Conservation (phyloP, 345 rosid genomes). For the Murraya koenigii region DNA sequence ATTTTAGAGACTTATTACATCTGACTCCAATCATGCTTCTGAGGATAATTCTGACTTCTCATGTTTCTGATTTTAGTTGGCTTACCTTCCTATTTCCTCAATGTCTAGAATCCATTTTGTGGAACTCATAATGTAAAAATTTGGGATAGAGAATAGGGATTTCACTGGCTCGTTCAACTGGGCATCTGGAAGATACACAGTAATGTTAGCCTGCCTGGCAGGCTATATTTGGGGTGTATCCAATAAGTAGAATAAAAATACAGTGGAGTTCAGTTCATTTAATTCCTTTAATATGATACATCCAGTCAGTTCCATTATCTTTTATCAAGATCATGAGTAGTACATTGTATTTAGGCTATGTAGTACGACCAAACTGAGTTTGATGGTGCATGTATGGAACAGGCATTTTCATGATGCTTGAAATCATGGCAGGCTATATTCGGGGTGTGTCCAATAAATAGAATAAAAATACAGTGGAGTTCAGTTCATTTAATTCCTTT, state of each 20-base stretch:
- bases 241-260: background rate
- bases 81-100: background rate
- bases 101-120: background rate
- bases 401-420: background rate
- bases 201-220: background rate
- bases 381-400: background rate
- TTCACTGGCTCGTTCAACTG: background rate
- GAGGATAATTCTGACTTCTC: conserved; percentile 1
- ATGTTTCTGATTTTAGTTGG: background rate
- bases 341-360: background rate
- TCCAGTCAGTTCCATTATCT: background rate
- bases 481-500: background rate
- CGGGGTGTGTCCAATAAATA: background rate
- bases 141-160: background rate
- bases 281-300: background rate
- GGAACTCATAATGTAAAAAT: background rate
- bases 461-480: background rate
- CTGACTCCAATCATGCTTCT: background rate
- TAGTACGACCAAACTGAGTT: background rate
- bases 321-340: background rate
- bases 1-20: background rate
- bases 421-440: background rate
- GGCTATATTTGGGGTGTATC: background rate
- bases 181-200: background rate
- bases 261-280: background rate